Conservation (phyloP, 2,329 filamentous ascomycete species). For the Colletotrichum liaoningense region DNA sequence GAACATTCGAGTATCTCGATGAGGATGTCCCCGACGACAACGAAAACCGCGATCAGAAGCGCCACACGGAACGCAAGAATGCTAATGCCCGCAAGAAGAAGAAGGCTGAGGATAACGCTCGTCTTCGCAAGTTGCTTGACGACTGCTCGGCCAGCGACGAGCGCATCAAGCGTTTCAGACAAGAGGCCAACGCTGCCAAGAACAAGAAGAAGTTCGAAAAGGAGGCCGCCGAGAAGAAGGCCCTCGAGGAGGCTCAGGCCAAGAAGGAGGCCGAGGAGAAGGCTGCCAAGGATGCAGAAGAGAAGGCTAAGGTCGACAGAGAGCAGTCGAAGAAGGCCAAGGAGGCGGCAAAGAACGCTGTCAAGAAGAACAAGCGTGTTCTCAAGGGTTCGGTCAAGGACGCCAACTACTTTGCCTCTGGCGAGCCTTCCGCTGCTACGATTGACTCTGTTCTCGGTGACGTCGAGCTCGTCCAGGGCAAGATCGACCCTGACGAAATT, state of each 20-base stretch:
- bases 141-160: slow-evolving; percentile 87
- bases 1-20: slow-evolving; percentile 97
- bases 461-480: slow-evolving; percentile 86
- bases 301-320: slow-evolving; percentile 84
- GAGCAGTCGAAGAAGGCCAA: slow-evolving; percentile 95
- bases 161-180: slow-evolving; percentile 96
- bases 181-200: slow-evolving; percentile 92
- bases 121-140: slow-evolving; percentile 90
- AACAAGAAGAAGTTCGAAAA: slow-evolving; percentile 93
- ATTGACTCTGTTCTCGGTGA: slow-evolving; percentile 88
- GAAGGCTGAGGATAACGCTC: slow-evolving; percentile 97
- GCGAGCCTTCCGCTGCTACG: slow-evolving; percentile 77
- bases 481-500: slow-evolving; percentile 92
- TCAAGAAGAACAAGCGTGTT: slow-evolving; percentile 99
- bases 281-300: slow-evolving; percentile 85
- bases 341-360: slow-evolving; percentile 97
- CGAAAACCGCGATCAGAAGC: slow-evolving; percentile 98
- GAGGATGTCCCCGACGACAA: slow-evolving; percentile 99
- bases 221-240: slow-evolving; percentile 90
- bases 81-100: slow-evolving; percentile 98
- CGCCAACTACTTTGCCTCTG: slow-evolving; percentile 90
- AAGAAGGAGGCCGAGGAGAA: slow-evolving; percentile 87
- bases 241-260: slow-evolving; percentile 84
- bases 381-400: slow-evolving; percentile 95
- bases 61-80: slow-evolving; percentile 98